Evolutionary conservation across 495 filamentous ascomycete genomes (phyloP).

Genomic region (Penicillium ucsense): DNA sequence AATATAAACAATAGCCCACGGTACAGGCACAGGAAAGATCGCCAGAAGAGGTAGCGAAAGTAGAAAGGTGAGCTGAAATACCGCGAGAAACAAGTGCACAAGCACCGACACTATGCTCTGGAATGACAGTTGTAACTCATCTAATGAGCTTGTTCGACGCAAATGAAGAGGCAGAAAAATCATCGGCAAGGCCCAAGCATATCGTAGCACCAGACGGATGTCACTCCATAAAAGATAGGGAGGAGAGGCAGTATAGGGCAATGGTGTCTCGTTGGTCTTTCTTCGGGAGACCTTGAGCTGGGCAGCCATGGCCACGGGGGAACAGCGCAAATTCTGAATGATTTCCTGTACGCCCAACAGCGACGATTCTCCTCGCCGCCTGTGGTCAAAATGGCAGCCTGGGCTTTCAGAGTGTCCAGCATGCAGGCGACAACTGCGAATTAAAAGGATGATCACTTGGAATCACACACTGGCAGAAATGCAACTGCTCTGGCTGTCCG

Average conservation of each 20-base stretch:
- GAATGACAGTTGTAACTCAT: constrained; percentile 46
- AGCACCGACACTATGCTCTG: constrained; percentile 40
- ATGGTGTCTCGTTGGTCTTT: constrained; percentile 10
- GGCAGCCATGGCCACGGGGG: neutral
- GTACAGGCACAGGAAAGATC: constrained; percentile 34
- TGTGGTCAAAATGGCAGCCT: too few species aligned
- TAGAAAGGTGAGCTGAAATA: constrained; percentile 27
- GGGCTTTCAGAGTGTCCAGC: too few species aligned
- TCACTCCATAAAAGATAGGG: constrained; percentile 45
- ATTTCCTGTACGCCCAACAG: too few species aligned
- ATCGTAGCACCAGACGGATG: constrained; percentile 41
- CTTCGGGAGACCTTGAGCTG: constrained; percentile 5
- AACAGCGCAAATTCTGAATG: neutral
- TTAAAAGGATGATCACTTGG: too few species aligned
- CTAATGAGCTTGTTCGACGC: constrained; percentile 38
- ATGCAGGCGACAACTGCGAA: neutral
- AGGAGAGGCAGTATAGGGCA: constrained; percentile 51
- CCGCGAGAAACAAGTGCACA: constrained; percentile 40
- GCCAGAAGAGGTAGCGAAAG: constrained; percentile 38
- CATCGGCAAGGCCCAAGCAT: constrained; percentile 40
- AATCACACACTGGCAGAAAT: too few species aligned
- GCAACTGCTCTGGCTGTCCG: too few species aligned
- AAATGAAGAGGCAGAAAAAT: constrained; percentile 44
- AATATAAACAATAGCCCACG: constrained; percentile 37
- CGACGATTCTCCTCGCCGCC: too few species aligned